These are phyloP conservation scores for Psilocybe azurescens DNA, from an alignment of 768 basidiomycete genomes.

Conservation along the genomic window DNA sequence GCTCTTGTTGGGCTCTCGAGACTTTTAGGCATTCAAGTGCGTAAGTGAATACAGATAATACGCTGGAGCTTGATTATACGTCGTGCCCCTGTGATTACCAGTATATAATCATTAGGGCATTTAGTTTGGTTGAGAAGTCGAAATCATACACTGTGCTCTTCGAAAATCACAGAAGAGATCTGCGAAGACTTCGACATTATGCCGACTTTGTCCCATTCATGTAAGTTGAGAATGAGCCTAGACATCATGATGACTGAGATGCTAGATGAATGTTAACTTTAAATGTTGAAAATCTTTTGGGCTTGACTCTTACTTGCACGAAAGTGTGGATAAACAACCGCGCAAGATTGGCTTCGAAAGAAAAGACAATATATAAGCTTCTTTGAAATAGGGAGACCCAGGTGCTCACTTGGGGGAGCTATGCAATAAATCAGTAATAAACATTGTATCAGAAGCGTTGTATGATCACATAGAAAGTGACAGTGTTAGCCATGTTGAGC, in stretches of 20 bases:
- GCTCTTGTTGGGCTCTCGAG: no score
- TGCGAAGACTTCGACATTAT: not conserved
- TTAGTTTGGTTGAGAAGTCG: no score
- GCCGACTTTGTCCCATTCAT: not conserved
- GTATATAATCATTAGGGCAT: no score
- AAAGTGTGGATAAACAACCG: not conserved
- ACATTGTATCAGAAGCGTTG: not conserved
- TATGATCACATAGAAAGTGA: constrained; percentile 1
- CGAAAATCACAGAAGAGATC: not conserved
- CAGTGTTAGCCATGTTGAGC: not conserved
- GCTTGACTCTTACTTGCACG: not conserved
- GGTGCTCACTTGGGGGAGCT: not conserved
- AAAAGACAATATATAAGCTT: not conserved
- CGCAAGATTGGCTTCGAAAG: not conserved
- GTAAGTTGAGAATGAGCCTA: constrained; percentile 2
- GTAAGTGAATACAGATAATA: no score
- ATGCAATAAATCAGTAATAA: not conserved
- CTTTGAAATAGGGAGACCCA: not conserved
- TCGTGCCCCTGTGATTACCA: no score
- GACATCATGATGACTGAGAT: constrained; percentile 5
- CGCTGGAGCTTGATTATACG: no score
- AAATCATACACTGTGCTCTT: no score
- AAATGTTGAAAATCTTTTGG: no score
- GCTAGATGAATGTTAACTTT: not conserved
- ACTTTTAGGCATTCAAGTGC: no score